A percentile compares a stretch with the other conserved stretches of the same genome.
Evolutionary conservation across 2,329 filamentous ascomycete genomes (phyloP).

Genomic region (Leptosphaerulina australis): DNA sequence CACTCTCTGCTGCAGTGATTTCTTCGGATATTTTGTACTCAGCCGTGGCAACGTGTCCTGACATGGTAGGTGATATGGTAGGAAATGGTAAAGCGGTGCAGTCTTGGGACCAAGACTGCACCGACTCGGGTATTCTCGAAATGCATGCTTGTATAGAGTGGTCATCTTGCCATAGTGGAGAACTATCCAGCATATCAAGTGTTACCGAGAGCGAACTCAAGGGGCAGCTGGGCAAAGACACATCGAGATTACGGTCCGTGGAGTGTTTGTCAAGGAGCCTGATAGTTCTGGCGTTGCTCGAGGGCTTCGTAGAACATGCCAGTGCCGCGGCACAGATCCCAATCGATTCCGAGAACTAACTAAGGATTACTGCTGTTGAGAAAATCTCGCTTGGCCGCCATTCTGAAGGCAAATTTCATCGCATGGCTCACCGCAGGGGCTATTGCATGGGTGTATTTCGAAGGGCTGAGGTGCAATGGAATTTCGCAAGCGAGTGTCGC

Average conservation of each 20-base stretch:
- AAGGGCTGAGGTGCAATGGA: constrained; percentile 1
- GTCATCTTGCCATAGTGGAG: not conserved
- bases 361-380: not conserved
- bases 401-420: not conserved
- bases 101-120: not conserved
- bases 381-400: not conserved
- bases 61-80: not conserved
- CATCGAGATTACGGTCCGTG: not conserved
- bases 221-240: not conserved
- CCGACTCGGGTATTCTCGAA: not conserved
- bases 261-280: not conserved
- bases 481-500: constrained; percentile 1
- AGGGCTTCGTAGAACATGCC: not conserved
- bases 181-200: not conserved
- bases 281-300: not conserved
- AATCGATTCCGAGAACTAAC: not conserved
- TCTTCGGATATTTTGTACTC: not conserved
- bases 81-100: too few species aligned
- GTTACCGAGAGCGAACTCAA: not conserved
- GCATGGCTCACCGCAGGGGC: constrained; percentile 5
- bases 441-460: constrained; percentile 13
- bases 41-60: constrained; percentile 3
- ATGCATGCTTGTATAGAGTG: not conserved
- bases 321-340: not conserved
- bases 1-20: not conserved